These are phyloP conservation scores for Entelexis paramagnoliae DNA, from an alignment of 1,139 yeast species.

Conservation along the genomic window DNA sequence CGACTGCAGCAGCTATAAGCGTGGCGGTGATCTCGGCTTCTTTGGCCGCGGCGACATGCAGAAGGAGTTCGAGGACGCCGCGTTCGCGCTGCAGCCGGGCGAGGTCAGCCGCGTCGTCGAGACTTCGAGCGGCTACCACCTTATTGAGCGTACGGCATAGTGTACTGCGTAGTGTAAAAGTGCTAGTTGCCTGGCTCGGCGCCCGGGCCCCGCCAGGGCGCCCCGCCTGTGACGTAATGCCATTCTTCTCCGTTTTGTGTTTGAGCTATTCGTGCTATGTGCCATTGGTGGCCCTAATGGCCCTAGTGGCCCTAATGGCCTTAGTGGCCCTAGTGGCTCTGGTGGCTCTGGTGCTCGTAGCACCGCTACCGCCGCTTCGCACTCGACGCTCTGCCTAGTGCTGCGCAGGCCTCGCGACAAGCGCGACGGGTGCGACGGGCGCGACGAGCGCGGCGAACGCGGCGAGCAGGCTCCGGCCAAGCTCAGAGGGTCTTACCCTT, in stretches of 20 bases:
- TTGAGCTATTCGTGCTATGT: too few relatives aligned
- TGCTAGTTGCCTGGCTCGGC: not conserved
- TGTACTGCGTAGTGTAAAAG: conserved; percentile 6
- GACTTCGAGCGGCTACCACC: conserved; percentile 83
- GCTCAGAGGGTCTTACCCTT: not conserved
- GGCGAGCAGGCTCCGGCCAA: too few relatives aligned
- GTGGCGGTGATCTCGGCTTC: conserved; percentile 86
- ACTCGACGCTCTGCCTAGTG: too few relatives aligned
- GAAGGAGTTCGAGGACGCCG: conserved; percentile 81
- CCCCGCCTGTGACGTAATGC: not conserved
- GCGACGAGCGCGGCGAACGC: too few relatives aligned
- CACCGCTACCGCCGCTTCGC: too few relatives aligned
- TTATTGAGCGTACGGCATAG: conserved; percentile 71
- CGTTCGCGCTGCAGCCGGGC: conserved; percentile 71
- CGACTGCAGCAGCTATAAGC: conserved; percentile 78
- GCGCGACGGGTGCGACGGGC: too few relatives aligned
- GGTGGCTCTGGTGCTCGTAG: too few relatives aligned
- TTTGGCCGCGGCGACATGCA: conserved; percentile 92
- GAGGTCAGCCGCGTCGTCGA: conserved; percentile 77
- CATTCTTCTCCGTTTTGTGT: not conserved
- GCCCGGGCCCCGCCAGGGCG: not conserved
- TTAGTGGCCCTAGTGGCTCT: too few relatives aligned
- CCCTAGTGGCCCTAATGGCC: too few relatives aligned
- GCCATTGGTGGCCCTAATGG: too few relatives aligned
- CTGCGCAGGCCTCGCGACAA: too few relatives aligned